Evolutionary conservation across 2,329 filamentous ascomycete genomes (phyloP).

Genomic region (Alternaria panax): DNA sequence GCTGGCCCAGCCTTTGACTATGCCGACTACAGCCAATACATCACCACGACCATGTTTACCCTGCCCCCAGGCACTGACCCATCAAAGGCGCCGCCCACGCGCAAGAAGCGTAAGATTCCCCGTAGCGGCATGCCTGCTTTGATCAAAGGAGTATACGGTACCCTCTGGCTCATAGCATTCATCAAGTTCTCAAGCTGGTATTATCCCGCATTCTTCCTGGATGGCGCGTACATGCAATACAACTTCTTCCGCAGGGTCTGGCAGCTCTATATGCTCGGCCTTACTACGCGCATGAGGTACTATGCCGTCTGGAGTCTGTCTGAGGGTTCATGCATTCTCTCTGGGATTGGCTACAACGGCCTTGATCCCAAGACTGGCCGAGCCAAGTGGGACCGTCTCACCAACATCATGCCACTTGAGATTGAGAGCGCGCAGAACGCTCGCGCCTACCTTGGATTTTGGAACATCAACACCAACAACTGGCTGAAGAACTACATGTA

Average conservation of each 20-base stretch:
- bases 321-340: conserved; percentile 92
- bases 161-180: conserved; percentile 82
- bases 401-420: conserved; percentile 85
- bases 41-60: conserved; percentile 94
- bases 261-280: conserved; percentile 81
- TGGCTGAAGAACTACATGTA: conserved; percentile 98
- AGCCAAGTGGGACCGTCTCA: conserved; percentile 86
- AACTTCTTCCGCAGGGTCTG: conserved; percentile 76
- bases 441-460: conserved; percentile 87
- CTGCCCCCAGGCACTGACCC: conserved; percentile 82
- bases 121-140: conserved; percentile 86
- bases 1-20: conserved; percentile 94
- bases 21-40: conserved; percentile 88
- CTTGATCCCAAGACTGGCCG: conserved; percentile 84
- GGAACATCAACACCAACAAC: conserved; percentile 99
- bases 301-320: conserved; percentile 95
- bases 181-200: conserved; percentile 75
- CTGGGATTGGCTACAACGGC: conserved; percentile 93
- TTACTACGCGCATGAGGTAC: conserved; percentile 88
- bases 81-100: conserved; percentile 81
- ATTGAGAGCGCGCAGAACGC: conserved; percentile 93
- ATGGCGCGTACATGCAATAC: conserved; percentile 71
- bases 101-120: conserved; percentile 91
- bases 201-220: conserved; percentile 67
- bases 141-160: conserved; percentile 74